Percentiles rank a stretch among this genome's conserved stretches.
phyloP scores from a whole-genome alignment of 768 basidiomycete species.

The Grammothele lineata region DNA sequence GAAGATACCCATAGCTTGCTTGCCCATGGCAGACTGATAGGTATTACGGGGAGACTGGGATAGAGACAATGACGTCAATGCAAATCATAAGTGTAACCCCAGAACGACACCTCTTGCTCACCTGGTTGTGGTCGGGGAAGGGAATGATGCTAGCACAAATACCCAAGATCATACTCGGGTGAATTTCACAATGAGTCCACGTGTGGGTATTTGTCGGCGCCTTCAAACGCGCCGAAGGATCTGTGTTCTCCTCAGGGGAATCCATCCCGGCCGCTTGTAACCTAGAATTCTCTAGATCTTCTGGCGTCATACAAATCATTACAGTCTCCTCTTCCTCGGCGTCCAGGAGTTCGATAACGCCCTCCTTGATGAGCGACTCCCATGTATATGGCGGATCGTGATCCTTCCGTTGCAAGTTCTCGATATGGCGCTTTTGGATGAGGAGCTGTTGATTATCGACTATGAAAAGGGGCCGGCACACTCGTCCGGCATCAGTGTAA shows the following conservation, averaged over 20 bases:
- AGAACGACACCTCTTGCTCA: too few relatives aligned
- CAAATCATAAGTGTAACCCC: not conserved
- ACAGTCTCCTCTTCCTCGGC: constrained; percentile 99
- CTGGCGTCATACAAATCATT: constrained; percentile 98
- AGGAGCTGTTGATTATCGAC: constrained; percentile 87
- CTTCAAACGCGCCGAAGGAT: constrained; percentile 87
- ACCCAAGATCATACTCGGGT: constrained; percentile 98
- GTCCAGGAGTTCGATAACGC: constrained; percentile 91
- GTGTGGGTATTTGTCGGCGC: constrained; percentile 80
- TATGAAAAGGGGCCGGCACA: constrained; percentile 95
- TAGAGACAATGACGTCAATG: constrained; percentile 6
- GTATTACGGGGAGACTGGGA: constrained; percentile 96
- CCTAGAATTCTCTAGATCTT: constrained; percentile 87
- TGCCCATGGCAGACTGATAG: constrained; percentile 99
- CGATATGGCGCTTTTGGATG: constrained; percentile 81
- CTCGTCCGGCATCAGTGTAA: constrained; percentile 95
- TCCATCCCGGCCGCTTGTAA: constrained; percentile 57
- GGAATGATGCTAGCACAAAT: constrained; percentile 99
- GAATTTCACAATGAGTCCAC: constrained; percentile 99
- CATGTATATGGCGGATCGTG: constrained; percentile 60
- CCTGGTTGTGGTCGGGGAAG: constrained; percentile 99
- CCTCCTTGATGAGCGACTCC: constrained; percentile 80
- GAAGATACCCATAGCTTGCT: constrained; percentile 99
- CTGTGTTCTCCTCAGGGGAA: constrained; percentile 62
- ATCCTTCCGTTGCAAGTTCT: constrained; percentile 54